Percentiles rank a stretch among this genome's conserved stretches.
These are phyloP conservation scores for Punctularia strigosozonata DNA, from an alignment of 768 basidiomycete species.

Conservation along the genomic window DNA sequence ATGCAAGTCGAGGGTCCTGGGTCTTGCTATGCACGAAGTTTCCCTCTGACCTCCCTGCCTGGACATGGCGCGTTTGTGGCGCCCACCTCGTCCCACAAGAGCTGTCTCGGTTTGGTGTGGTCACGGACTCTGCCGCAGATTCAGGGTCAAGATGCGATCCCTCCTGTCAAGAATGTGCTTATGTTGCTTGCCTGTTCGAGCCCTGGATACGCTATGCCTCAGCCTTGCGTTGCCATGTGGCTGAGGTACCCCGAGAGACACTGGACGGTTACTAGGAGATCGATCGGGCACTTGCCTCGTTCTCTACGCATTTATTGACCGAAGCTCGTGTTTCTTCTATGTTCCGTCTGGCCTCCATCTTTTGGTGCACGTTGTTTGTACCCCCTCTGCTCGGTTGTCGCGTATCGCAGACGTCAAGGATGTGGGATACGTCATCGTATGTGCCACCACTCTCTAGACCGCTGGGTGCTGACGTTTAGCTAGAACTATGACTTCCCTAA, in stretches of 20 bases:
- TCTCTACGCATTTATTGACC: slow-evolving; percentile 34
- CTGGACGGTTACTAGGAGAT: slow-evolving; percentile 22
- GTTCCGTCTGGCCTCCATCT: slow-evolving; percentile 14
- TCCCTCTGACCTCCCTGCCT: slow-evolving; percentile 33
- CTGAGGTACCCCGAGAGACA: slow-evolving; percentile 28
- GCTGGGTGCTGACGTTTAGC: slow-evolving; percentile 4
- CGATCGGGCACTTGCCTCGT: slow-evolving; percentile 20
- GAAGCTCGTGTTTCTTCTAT: slow-evolving; percentile 17
- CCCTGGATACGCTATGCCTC: slow-evolving; percentile 36
- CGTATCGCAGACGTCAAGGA: slow-evolving; percentile 88
- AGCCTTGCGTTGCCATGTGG: slow-evolving; percentile 16
- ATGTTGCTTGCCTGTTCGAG: slow-evolving; percentile 41
- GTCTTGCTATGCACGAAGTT: slow-evolving; percentile 14
- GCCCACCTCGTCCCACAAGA: too few relatives aligned
- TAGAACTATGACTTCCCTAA: slow-evolving; percentile 98
- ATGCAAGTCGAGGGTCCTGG: slow-evolving; percentile 19
- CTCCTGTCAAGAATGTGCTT: slow-evolving; percentile 24
- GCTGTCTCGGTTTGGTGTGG: slow-evolving; percentile 40
- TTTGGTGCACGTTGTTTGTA: slow-evolving; percentile 15
- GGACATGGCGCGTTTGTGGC: too few relatives aligned
- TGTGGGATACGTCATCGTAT: slow-evolving; percentile 91
- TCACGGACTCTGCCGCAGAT: slow-evolving; percentile 35
- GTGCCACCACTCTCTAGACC: slow-evolving; percentile 20
- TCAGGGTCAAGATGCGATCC: slow-evolving; percentile 25
- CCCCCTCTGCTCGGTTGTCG: slow-evolving; percentile 22